Evolutionary conservation across 2,329 filamentous ascomycete genomes (phyloP), one percentile per base, ranked within the genome.

Genomic region (Fusarium sp.): DNA sequence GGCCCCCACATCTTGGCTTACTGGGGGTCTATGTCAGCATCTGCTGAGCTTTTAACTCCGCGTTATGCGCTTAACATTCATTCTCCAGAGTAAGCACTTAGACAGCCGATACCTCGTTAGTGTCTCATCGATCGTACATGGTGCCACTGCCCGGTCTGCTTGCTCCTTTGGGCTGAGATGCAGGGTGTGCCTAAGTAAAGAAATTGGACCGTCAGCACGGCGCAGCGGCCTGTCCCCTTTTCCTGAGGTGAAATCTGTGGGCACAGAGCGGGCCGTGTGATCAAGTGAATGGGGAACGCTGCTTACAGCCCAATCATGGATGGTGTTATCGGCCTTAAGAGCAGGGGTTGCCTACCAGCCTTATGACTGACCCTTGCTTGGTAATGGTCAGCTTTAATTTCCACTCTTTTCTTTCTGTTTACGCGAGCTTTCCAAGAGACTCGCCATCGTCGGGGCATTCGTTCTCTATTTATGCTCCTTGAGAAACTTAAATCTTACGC

Each of bases 281-380:
- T 38, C 32, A 42, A n/a, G 33, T 3, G 0, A 28, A 53, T 37
- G 23, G 33, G 13, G 19, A 28, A 28, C 7, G 18, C 50, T 19
- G 30, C 21, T 35, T 32, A 59, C 15, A 28, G 35, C 19, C 65
- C 65, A 68, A 68, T 68, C 32, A 44, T 30, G 13, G 6, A 21
- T 32, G 12, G 30, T 5, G 21, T 8, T 18, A n/a, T 19, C 23
- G 28, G 30, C 38, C 46, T 40, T n/a, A 13, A 25, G 28, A n/a
- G 13, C 44, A 38, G 32, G 65, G 47, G 30, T 40, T 18, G 56
- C 28, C 16, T n/a, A 23, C 66, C 66, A 69, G 66, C 67, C 67
- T 46, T 69, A 64, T 70, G 66, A 69, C 49, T 69, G 64, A 69
- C 33, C 66, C 57, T 40, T 69, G 64, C 63, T 68, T 67, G 49